Evolutionary conservation across 208 protist species (phyloP), one percentile per base, ranked within the genome.

Genomic region (Leishmania tarentolae): DNA sequence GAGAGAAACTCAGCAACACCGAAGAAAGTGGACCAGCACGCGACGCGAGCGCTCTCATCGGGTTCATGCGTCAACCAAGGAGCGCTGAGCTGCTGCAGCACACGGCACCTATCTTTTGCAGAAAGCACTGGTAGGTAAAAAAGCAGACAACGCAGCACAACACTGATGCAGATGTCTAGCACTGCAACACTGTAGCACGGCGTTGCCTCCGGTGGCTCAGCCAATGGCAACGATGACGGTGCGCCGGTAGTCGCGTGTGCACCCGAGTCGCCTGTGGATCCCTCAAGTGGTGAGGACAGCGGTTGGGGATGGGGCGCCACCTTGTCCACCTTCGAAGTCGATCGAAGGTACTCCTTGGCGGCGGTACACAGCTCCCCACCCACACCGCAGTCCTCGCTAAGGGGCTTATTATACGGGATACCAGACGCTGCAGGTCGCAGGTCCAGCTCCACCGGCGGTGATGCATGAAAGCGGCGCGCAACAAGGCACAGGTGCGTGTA

Each of bases 131-230:
- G 82, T 9, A 80, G 17, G 73, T 82, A 85, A 21, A 85, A 78
- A n/a, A 85, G 61, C 3, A 82, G 59, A 44, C 69, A 78, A 57
- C 82, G 82, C 53, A 85, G 47, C 5, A 85, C 31, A 4, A 85
- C 72, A 46, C 77, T 66, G 3, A 85, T 72, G 3, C 35, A 50
- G n/a, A 79, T 52, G 66, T 85, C 82, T 9, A 85, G 52, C 13
- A 57, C 82, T 4, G 82, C 11, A 9, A 65, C 50, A 17, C 70
- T 75, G 78, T 76, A 82, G 53, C 11, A 21, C 8, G 37, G 35
- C 56, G 15, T 4, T 21, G 74, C 56, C 46, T 24, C 42, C 13
- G 40, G 24, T 71, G 8, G 21, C 21, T 71, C 37, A 71, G 21
- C 40, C 40, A 42, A 44, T 24, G 66, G 11, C 66, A 44, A 28